phyloP scores from a whole-genome alignment of 1,284 basidiomycete genomes.

The Mycena citricolor region DNA sequence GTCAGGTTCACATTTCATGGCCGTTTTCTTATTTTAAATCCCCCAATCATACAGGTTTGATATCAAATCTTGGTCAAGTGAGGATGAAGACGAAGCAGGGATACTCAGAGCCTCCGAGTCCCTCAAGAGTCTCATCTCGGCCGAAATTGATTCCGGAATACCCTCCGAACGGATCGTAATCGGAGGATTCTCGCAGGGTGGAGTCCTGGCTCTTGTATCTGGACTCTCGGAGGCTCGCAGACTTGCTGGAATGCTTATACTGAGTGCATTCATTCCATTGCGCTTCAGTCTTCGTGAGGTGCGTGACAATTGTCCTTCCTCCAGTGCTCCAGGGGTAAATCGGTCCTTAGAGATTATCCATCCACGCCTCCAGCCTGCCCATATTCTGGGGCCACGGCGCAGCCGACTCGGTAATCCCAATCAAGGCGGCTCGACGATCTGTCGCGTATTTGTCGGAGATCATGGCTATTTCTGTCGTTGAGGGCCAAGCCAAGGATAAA shows the following conservation, averaged over 20 bases:
- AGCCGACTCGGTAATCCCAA: conserved; percentile 71
- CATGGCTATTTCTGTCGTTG: conserved; percentile 51
- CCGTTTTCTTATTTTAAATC: too few relatives aligned
- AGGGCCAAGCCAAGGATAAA: conserved; percentile 38
- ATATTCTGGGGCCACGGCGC: conserved; percentile 88
- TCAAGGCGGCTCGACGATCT: conserved; percentile 43
- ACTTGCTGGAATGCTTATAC: conserved; percentile 43
- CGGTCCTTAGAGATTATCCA: conserved; percentile 57
- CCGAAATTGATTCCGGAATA: conserved; percentile 47
- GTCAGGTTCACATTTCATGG: too few relatives aligned
- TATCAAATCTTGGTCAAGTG: conserved; percentile 67
- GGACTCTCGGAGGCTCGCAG: conserved; percentile 43
- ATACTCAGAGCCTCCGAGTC: conserved; percentile 39
- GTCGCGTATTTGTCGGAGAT: conserved; percentile 50
- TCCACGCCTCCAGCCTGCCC: conserved; percentile 58
- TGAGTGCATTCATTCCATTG: conserved; percentile 48
- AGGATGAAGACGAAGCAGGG: conserved; percentile 68
- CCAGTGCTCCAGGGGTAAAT: too few relatives aligned
- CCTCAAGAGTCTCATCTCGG: conserved; percentile 45
- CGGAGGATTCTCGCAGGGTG: conserved; percentile 59
- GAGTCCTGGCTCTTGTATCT: conserved; percentile 44
- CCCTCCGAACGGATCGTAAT: conserved; percentile 40
- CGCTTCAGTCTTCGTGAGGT: conserved; percentile 53
- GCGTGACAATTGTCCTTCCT: conserved; percentile 34
- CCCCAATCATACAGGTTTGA: conserved; percentile 73